A percentile compares a stretch with the other conserved stretches of the same genome.
Evolutionary conservation across 2,329 filamentous ascomycete species (phyloP).

Genomic region (Cladosporium sp.): DNA sequence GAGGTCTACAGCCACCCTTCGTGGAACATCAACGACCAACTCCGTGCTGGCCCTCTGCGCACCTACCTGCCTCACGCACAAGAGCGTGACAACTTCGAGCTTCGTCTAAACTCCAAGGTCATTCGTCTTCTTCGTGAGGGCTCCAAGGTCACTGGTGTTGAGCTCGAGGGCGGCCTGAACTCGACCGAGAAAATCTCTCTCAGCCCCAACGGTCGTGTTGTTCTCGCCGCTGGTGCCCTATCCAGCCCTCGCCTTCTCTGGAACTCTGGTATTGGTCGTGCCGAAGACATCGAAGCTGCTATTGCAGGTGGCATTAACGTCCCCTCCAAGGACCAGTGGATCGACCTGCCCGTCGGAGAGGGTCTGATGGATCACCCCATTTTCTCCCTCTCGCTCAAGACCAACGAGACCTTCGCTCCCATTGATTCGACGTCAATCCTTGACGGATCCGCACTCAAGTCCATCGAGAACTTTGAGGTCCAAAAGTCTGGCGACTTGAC

Average conservation of each 20-base stretch:
- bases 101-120: constrained; percentile 66
- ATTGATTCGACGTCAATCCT: constrained; percentile 40
- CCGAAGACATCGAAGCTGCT: constrained; percentile 43
- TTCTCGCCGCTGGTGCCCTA: constrained; percentile 65
- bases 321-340: constrained; percentile 44
- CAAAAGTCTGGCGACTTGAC: constrained; percentile 56
- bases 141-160: constrained; percentile 61
- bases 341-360: constrained; percentile 52
- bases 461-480: constrained; percentile 45
- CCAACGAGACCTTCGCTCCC: constrained; percentile 46
- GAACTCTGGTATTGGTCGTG: constrained; percentile 64
- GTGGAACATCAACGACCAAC: constrained; percentile 64
- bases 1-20: constrained; percentile 59
- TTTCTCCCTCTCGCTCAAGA: constrained; percentile 51
- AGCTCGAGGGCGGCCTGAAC: constrained; percentile 54
- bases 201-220: constrained; percentile 58
- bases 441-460: constrained; percentile 38
- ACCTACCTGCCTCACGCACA: constrained; percentile 65
- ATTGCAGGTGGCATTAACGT: constrained; percentile 41
- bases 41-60: constrained; percentile 65
- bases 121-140: constrained; percentile 60
- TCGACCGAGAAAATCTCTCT: constrained; percentile 54
- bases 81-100: constrained; percentile 59
- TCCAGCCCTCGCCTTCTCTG: constrained; percentile 65
- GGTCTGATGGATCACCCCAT: constrained; percentile 54